Conservation (phyloP, 1,139 yeast species). For the Blastobotrys elegans region DNA sequence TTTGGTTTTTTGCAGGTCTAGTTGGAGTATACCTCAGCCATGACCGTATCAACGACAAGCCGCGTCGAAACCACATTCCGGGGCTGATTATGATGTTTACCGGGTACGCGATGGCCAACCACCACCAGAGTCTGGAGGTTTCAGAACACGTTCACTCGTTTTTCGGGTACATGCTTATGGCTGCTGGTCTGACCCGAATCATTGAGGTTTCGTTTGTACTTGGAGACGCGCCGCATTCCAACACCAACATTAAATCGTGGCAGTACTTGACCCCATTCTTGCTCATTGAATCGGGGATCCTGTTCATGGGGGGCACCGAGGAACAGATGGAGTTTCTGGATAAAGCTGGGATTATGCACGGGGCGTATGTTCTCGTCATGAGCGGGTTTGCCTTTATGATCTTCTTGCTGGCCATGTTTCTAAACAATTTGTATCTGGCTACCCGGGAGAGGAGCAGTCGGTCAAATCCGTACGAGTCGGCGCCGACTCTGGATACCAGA, state of each 20-base stretch:
- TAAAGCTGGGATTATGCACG: slow-evolving; percentile 75
- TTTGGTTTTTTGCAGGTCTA: slow-evolving; percentile 95
- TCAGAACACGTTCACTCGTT: slow-evolving; percentile 83
- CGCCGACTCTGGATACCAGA: not conserved
- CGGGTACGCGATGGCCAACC: slow-evolving; percentile 93
- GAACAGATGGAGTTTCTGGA: slow-evolving; percentile 72
- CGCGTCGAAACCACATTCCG: slow-evolving; percentile 68
- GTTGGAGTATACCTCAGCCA: slow-evolving; percentile 72
- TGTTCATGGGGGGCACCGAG: slow-evolving; percentile 90
- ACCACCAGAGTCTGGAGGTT: slow-evolving; percentile 64
- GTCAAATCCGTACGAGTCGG: not conserved
- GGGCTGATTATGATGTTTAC: slow-evolving; percentile 76
- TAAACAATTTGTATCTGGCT: slow-evolving; percentile 56
- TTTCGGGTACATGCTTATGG: slow-evolving; percentile 76
- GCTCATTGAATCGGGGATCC: slow-evolving; percentile 67
- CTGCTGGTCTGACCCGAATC: slow-evolving; percentile 69
- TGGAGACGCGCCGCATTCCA: slow-evolving; percentile 40
- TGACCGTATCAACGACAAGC: slow-evolving; percentile 40
- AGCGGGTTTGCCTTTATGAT: slow-evolving; percentile 70
- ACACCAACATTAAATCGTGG: slow-evolving; percentile 54
- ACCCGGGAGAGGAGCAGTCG: slow-evolving; percentile 21
- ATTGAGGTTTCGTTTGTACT: slow-evolving; percentile 72
- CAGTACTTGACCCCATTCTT: slow-evolving; percentile 83
- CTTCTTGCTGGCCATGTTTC: slow-evolving; percentile 56
- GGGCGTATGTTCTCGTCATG: slow-evolving; percentile 72